Evolutionary conservation across 1,284 basidiomycete genomes (phyloP).

Genomic region (Ganoderma sinense): DNA sequence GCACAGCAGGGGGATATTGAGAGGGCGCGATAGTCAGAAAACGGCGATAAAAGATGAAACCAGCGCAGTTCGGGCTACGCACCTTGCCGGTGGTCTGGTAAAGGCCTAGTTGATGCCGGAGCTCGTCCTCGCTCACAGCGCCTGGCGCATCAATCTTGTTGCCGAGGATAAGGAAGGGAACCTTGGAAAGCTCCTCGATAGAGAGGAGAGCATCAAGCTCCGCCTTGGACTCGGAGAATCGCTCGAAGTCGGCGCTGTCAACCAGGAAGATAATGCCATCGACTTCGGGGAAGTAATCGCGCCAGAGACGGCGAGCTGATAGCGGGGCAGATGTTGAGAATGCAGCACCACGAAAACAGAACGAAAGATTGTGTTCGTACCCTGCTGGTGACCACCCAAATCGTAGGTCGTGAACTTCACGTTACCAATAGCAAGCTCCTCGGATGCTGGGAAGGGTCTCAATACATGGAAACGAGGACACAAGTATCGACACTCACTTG

Average conservation of each 20-base stretch:
- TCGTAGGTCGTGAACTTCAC: constrained; percentile 99
- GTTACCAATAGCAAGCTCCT: constrained; percentile 98
- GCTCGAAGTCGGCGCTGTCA: constrained; percentile 96
- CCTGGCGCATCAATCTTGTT: constrained; percentile 99
- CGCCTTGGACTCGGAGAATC: constrained; percentile 95
- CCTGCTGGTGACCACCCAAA: constrained; percentile 97
- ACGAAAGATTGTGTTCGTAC: constrained; percentile 48
- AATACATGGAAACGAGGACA: constrained; percentile 3
- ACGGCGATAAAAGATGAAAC: not conserved
- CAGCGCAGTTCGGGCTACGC: constrained; percentile 31
- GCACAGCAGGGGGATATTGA: not conserved
- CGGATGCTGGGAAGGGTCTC: constrained; percentile 76
- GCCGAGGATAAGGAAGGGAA: constrained; percentile 98
- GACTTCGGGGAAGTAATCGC: constrained; percentile 99
- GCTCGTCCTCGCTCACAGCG: constrained; percentile 97
- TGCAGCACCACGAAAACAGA: not conserved
- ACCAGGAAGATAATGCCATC: constrained; percentile 99
- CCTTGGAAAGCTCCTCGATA: constrained; percentile 94
- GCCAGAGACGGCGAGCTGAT: constrained; percentile 96
- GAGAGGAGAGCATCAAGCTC: constrained; percentile 95
- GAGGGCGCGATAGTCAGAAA: not conserved
- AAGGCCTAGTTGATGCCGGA: constrained; percentile 93
- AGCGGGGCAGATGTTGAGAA: constrained; percentile 19
- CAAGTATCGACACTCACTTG: constrained; percentile 69
- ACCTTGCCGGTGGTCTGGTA: constrained; percentile 99